Evolutionary conservation across 805 yeast species (phyloP), one percentile per base, ranked within the genome.

Genomic region (Candida odintsovae): DNA sequence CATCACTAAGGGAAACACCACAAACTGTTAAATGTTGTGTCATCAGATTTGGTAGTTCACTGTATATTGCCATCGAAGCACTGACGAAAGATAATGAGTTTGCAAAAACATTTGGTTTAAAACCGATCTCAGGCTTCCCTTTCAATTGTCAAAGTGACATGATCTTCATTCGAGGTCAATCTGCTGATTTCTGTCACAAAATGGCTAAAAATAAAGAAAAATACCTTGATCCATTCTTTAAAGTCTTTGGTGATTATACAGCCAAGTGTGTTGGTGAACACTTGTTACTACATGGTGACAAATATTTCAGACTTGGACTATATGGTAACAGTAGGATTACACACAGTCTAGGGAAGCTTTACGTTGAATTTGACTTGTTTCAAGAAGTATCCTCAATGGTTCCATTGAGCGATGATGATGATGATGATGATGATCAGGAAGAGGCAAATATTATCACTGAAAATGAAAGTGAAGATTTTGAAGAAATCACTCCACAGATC

Each of bases 191-290:
- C 12, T 33, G 20, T 33, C 6, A 16, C 18, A 33, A 33, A 33
- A 33, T 33, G 36, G 13, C 36, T 12, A 33, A 2, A 10, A 22
- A 36, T 10, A 18, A 41, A n/a, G 28, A 19, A 25, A 28, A 33
- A 29, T 38, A 37, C 5, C 25, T 47, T 3, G 36, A 38, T n/a
- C 25, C 28, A 2, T n/a, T 46, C 13, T 46, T 46, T 35, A 16
- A 12, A 2, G 22, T 33, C 7, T 46, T 33, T 26, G 49, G 49
- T 10, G 23, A 21, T 33, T 46, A 42, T 20, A 21, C 38, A 19
- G 33, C 41, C 16, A 23, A 6, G 4, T 13, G 10, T 11, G 2
- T 6, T 3, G 39, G 23, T 2, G 9, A 18, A 4, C 16, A 20
- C 4, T 19, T 36, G 25, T 16, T 36, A 6, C 11, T 36, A 16